Percentiles rank a stretch among this genome's conserved stretches.
These are phyloP conservation scores for Artomyces pyxidatus DNA, from an alignment of 768 basidiomycete species.

Conservation along the genomic window DNA sequence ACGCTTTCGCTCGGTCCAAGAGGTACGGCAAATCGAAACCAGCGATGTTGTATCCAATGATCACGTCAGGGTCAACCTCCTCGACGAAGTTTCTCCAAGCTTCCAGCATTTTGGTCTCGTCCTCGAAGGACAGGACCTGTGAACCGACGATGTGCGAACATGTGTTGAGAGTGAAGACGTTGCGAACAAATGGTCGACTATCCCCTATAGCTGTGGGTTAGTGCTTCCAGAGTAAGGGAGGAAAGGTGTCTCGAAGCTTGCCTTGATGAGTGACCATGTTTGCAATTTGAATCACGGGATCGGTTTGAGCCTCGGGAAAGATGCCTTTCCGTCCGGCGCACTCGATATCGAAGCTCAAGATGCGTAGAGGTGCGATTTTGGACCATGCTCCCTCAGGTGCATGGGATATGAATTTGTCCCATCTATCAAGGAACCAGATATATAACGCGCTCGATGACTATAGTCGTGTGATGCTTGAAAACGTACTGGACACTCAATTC, in stretches of 20 bases:
- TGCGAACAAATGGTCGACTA: conserved; percentile 87
- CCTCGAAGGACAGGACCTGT: conserved; percentile 77
- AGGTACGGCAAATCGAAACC: conserved; percentile 97
- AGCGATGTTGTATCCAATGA: conserved; percentile 94
- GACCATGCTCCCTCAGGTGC: conserved; percentile 90
- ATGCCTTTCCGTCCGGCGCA: conserved; percentile 97
- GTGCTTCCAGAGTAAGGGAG: neutral
- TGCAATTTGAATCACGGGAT: conserved; percentile 98
- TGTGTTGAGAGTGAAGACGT: conserved; percentile 91
- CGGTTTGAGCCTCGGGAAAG: conserved; percentile 84
- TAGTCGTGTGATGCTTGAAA: no score
- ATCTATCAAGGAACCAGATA: conserved; percentile 56
- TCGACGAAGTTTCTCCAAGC: conserved; percentile 89
- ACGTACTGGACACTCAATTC: conserved; percentile 72
- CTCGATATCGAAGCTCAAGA: conserved; percentile 98
- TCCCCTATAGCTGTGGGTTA: conserved; percentile 50
- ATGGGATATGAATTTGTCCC: conserved; percentile 82
- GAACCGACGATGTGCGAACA: conserved; percentile 98
- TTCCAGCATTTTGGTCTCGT: conserved; percentile 66
- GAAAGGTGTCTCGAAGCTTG: conserved; percentile 20
- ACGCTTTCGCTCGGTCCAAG: conserved; percentile 80
- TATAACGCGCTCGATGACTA: no score
- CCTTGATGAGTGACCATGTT: conserved; percentile 99
- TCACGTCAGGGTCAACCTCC: conserved; percentile 87
- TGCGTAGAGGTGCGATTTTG: conserved; percentile 84